Evolutionary conservation across 2,329 filamentous ascomycete species (phyloP).

Genomic region (Orbilia brochopaga): DNA sequence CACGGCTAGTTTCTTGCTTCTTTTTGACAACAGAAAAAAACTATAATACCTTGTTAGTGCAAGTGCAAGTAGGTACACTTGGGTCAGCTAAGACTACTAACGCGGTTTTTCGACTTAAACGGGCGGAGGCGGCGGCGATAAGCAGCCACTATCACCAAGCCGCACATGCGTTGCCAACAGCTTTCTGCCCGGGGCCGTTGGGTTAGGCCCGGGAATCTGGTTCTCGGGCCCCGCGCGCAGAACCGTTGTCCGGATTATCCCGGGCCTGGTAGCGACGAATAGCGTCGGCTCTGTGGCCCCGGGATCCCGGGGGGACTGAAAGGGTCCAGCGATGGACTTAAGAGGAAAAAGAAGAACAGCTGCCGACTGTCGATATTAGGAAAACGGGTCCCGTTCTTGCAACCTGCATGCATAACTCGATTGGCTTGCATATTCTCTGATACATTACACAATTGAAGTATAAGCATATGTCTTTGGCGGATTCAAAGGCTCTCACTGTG

Average conservation of each 20-base stretch:
- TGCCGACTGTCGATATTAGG: slow-evolving; percentile 1
- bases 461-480: neutral
- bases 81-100: slow-evolving; percentile 35
- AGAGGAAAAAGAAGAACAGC: neutral
- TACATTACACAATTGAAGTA: neutral
- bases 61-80: slow-evolving; percentile 5
- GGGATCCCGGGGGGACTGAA: slow-evolving; percentile 22
- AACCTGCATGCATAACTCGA: slow-evolving; percentile 14
- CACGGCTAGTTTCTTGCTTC: slow-evolving; percentile 18
- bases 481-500: neutral
- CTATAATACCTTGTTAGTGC: slow-evolving; percentile 11
- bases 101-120: slow-evolving; percentile 1
- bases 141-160: slow-evolving; percentile 38
- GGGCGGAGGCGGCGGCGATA: slow-evolving; percentile 17
- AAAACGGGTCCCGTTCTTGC: slow-evolving; percentile 12
- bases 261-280: slow-evolving; percentile 24
- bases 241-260: slow-evolving; percentile 33
- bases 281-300: slow-evolving; percentile 5
- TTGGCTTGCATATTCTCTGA: slow-evolving; percentile 5
- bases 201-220: slow-evolving; percentile 27
- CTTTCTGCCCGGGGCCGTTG: slow-evolving; percentile 8
- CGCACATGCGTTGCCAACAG: slow-evolving; percentile 17
- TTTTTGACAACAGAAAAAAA: slow-evolving; percentile 9
- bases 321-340: no score
- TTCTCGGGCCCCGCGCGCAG: slow-evolving; percentile 44